Percentiles rank a stretch among this genome's conserved stretches.
phyloP scores from a whole-genome alignment of 1,284 basidiomycete genomes.

The Puccinia hordei region DNA sequence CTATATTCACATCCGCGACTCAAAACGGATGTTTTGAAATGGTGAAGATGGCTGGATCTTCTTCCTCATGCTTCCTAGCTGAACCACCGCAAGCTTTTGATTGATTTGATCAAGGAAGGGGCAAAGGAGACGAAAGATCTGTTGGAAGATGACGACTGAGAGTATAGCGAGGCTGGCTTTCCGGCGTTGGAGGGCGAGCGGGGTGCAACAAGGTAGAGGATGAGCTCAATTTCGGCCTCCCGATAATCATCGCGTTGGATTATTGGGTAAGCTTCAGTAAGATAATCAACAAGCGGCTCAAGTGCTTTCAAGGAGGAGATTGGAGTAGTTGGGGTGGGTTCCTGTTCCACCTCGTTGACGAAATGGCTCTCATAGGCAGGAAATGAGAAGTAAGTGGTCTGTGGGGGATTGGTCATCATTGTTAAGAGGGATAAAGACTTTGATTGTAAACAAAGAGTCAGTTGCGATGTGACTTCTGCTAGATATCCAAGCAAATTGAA shows the following conservation, averaged over 20 bases:
- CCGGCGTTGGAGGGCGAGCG: background rate
- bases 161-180: background rate
- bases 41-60: background rate
- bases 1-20: too few relatives aligned
- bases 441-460: background rate
- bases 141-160: background rate
- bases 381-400: conserved; percentile 2
- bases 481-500: too few relatives aligned
- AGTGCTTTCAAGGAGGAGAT: background rate
- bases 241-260: background rate
- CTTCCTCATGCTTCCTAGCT: background rate
- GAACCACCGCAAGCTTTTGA: conserved; percentile 2
- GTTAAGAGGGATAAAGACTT: background rate
- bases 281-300: background rate
- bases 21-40: too few relatives aligned
- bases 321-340: background rate
- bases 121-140: background rate
- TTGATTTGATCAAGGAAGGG: background rate
- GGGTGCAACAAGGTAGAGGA: background rate
- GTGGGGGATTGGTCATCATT: background rate
- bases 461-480: too few relatives aligned
- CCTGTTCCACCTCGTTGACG: background rate
- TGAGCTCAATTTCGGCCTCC: conserved; percentile 1
- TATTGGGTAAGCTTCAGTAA: background rate
- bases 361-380: conserved; percentile 19